Evolutionary conservation across 768 basidiomycete genomes (phyloP), one percentile per base, ranked within the genome.

Genomic region (Dioszegia crocea): DNA sequence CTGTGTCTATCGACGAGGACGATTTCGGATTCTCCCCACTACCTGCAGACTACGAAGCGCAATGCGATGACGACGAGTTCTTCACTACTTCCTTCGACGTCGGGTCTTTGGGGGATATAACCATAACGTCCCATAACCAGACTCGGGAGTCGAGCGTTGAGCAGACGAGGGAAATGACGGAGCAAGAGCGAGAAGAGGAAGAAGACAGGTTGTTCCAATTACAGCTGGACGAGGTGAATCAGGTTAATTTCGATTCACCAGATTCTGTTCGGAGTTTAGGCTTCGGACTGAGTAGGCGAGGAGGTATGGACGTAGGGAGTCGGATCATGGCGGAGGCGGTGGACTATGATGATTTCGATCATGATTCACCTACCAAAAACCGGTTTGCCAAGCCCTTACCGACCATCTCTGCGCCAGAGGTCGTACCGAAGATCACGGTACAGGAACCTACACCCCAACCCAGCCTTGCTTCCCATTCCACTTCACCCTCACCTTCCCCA

Each of bases 1-100:
- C 33, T 19, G 47, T 14, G 44, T 39, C 11, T 2, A 64, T 67
- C 2, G 68, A 72, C 53, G 64, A 69, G 23, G 51, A 53, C 21
- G 67, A 57, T 27, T 71, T 60, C 41, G 71, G 68, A 8, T 72
- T 69, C 47, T 62, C 57, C 23, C 67, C 67, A 21, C 51, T 73
- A 19, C 71, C 71, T 5, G 63, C 62, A 4, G 68, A 73, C 46
- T 73, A 73, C 56, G 71, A 73, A 41, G 66, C 41, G 24, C 62
- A 66, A 51, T 62, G 59, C 41, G 65, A 66, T 5, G 71, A 72
- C 19, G 71, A 72, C 50, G 64, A 64, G 46, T 24, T 54, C 63
- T 51, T 53, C 39, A 60, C 61, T 49, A 60, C 52, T 19, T 27
- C 48, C 2, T 62, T 58, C 48, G 57, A 61, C 16, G 57, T 64